Conservation (phyloP, 179 eudicot genomes). For the Amaranthus tricolor region DNA sequence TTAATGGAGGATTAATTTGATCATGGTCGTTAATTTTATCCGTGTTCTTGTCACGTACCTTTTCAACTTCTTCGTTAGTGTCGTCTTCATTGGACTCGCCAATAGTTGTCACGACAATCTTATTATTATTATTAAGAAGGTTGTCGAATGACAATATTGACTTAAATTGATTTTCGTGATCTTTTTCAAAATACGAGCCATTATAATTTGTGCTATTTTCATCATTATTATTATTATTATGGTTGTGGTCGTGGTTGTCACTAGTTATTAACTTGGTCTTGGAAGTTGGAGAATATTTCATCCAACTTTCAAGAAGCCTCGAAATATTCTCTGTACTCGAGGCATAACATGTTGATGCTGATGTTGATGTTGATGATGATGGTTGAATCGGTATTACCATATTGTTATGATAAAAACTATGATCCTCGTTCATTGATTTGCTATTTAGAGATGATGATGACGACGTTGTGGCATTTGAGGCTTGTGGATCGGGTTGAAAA, state of each 20-base stretch:
- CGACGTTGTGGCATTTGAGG: not conserved
- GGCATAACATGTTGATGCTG: slow-evolving; percentile 29
- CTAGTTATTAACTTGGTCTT: not conserved
- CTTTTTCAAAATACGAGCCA: slow-evolving; percentile 12
- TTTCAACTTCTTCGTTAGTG: slow-evolving; percentile 6
- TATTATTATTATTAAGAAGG: not conserved
- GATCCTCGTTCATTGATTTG: not conserved
- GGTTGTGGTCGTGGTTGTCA: not conserved
- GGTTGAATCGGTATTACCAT: not conserved
- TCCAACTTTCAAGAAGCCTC: slow-evolving; percentile 44
- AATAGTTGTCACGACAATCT: not conserved
- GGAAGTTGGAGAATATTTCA: slow-evolving; percentile 31
- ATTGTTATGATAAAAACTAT: not conserved
- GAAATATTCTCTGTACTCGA: slow-evolving; percentile 53
- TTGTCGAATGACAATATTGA: slow-evolving; percentile 19
- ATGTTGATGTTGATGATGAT: not conserved
- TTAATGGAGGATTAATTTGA: slow-evolving; percentile 34
- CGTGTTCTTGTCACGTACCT: not conserved
- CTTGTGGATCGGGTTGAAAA: slow-evolving; percentile 23
- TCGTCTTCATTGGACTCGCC: slow-evolving; percentile 15
- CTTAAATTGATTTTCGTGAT: slow-evolving; percentile 23
- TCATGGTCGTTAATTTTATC: slow-evolving; percentile 5
- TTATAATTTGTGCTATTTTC: not conserved
- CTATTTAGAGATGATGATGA: slow-evolving; percentile 3
- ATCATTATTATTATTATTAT: not conserved